These are phyloP conservation scores for Paramecium sonneborni DNA, from an alignment of 73 alveolate genomes.

Conservation along the genomic window DNA sequence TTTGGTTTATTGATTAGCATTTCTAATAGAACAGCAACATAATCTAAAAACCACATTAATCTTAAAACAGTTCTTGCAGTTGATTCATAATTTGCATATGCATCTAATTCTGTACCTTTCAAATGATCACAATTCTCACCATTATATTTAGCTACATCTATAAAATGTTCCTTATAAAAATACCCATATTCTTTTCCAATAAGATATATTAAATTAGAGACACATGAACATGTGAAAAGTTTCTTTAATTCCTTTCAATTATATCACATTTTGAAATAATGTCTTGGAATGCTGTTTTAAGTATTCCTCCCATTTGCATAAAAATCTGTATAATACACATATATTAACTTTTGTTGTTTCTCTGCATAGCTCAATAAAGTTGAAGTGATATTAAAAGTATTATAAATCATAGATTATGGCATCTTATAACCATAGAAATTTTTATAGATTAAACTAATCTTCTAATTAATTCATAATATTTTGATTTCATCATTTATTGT, in stretches of 20 bases:
- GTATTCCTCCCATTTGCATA: slow-evolving; percentile 54
- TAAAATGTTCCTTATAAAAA: too few relatives aligned
- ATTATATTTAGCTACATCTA: slow-evolving; percentile 11
- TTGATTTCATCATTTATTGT: background rate
- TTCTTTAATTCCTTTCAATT: background rate
- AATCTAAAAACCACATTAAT: slow-evolving; percentile 77
- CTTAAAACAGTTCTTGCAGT: slow-evolving; percentile 78
- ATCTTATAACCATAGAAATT: background rate
- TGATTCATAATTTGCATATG: slow-evolving; percentile 62
- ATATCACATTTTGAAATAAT: background rate
- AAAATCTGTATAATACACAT: background rate
- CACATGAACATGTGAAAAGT: background rate
- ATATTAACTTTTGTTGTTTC: slow-evolving; percentile 13
- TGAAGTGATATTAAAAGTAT: background rate
- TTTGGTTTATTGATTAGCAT: background rate
- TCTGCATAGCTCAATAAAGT: background rate
- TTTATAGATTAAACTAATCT: background rate
- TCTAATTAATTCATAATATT: background rate
- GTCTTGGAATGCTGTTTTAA: slow-evolving; percentile 31
- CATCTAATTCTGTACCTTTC: background rate
- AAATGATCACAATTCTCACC: slow-evolving; percentile 41
- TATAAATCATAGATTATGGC: background rate
- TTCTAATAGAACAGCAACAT: background rate
- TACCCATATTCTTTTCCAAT: slow-evolving; percentile 20
- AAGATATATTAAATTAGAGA: background rate